Conservation (phyloP, 257 asterid species). For the Ajuga chamaepitys region DNA sequence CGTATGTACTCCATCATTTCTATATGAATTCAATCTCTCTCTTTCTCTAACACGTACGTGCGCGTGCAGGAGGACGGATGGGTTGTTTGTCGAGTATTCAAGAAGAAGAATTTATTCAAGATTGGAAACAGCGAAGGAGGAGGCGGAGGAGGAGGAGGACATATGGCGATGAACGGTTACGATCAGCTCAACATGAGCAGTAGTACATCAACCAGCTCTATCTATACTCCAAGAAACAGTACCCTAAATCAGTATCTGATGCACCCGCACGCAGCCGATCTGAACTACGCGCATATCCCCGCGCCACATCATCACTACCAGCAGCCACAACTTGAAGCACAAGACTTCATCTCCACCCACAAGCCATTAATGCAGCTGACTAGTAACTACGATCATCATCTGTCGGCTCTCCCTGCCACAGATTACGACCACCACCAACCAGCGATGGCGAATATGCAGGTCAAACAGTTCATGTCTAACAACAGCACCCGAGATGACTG, state of each 20-base stretch:
- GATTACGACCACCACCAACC: constrained; percentile 17
- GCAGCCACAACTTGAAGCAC: constrained; percentile 38
- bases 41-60: too few species aligned
- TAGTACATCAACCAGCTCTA: too few species aligned
- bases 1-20: background rate
- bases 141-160: background rate
- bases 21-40: too few species aligned
- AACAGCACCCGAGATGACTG: constrained; percentile 27
- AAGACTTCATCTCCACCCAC: constrained; percentile 30
- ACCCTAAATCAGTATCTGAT: background rate
- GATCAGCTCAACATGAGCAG: constrained; percentile 17
- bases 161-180: background rate
- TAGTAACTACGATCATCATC: constrained; percentile 14
- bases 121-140: constrained; percentile 31
- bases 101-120: constrained; percentile 78
- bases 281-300: constrained; percentile 34
- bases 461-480: constrained; percentile 49
- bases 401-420: background rate
- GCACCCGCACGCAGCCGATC: constrained; percentile 2
- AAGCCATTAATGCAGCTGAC: constrained; percentile 27
- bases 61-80: constrained; percentile 73
- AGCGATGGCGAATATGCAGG: constrained; percentile 25
- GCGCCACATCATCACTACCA: constrained; percentile 15
- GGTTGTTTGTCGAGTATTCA: constrained; percentile 92
- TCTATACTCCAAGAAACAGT: too few species aligned